A percentile compares a stretch with the other conserved stretches of the same genome.
These are phyloP conservation scores for Pseudoscleropodium purum DNA, from an alignment of 225 moss, liverwort and hornwort genomes.

Conservation along the genomic window DNA sequence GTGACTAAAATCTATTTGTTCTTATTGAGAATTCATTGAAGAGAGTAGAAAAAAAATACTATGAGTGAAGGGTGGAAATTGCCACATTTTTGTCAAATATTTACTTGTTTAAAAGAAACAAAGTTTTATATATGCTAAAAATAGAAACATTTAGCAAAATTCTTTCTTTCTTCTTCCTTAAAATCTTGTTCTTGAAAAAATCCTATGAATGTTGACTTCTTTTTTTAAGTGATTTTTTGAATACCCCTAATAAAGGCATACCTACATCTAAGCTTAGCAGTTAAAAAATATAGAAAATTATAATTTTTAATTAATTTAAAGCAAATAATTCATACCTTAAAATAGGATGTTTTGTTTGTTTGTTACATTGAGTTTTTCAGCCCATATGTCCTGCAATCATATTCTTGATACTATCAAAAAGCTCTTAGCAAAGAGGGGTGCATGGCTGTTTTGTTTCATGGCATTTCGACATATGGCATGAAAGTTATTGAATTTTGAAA, in stretches of 20 bases:
- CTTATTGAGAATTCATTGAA: not conserved
- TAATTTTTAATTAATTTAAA: not conserved
- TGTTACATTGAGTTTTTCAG: too few relatives aligned
- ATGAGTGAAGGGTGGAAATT: not conserved
- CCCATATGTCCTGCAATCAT: too few relatives aligned
- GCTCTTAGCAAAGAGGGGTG: too few relatives aligned
- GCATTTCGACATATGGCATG: too few relatives aligned
- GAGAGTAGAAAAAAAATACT: not conserved
- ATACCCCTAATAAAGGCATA: too few relatives aligned
- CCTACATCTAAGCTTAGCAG: accelerated
- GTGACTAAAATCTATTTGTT: too few relatives aligned
- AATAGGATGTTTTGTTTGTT: too few relatives aligned
- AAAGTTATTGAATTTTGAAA: too few relatives aligned
- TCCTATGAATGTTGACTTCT: accelerated
- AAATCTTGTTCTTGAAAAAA: not conserved
- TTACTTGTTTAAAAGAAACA: too few relatives aligned
- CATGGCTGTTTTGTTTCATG: too few relatives aligned
- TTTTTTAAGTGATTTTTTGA: accelerated
- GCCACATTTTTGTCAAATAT: not conserved
- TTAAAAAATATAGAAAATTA: accelerated
- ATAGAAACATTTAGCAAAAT: not conserved
- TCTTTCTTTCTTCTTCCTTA: accelerated
- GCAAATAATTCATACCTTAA: not conserved
- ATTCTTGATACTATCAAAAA: too few relatives aligned
- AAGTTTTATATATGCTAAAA: too few relatives aligned